Percentiles rank a stretch among this genome's conserved stretches.
Conservation (phyloP, 352 stramenopile species). For the Globisporangium orthogonon region DNA sequence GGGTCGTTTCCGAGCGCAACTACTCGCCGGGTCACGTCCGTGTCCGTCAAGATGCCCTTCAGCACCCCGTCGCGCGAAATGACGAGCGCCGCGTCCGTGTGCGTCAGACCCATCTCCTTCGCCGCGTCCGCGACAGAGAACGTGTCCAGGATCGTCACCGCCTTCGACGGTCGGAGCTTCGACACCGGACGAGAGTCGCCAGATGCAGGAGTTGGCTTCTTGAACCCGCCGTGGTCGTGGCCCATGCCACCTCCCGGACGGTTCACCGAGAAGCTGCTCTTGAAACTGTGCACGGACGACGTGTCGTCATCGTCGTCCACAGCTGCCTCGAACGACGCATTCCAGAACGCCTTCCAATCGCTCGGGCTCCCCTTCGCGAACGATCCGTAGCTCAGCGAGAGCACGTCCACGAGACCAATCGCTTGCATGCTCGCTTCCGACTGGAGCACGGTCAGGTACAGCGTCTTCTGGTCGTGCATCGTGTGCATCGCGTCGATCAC, state of each 20-base stretch:
- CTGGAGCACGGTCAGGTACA: slow-evolving; percentile 80
- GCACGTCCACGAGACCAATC: slow-evolving; percentile 81
- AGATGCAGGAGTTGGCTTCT: slow-evolving; percentile 42
- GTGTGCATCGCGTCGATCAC: slow-evolving; percentile 86
- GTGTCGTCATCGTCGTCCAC: slow-evolving; percentile 72
- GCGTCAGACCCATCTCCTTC: slow-evolving; percentile 85
- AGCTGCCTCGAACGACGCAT: slow-evolving; percentile 75
- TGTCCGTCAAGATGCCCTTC: slow-evolving; percentile 95
- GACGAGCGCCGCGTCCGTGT: slow-evolving; percentile 92
- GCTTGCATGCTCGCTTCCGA: slow-evolving; percentile 56
- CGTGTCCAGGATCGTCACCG: slow-evolving; percentile 84
- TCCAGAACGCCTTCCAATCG: slow-evolving; percentile 89
- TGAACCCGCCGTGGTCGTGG: slow-evolving; percentile 25
- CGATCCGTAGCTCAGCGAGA: slow-evolving; percentile 84
- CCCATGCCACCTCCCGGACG: slow-evolving; percentile 24
- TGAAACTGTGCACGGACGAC: slow-evolving; percentile 79
- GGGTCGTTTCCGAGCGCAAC: slow-evolving; percentile 83
- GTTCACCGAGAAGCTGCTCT: slow-evolving; percentile 64
- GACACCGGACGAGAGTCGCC: slow-evolving; percentile 89
- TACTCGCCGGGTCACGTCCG: slow-evolving; percentile 80
- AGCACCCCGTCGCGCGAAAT: slow-evolving; percentile 87
- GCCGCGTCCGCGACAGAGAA: slow-evolving; percentile 87
- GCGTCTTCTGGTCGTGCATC: slow-evolving; percentile 85
- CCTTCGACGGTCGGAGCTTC: slow-evolving; percentile 83
- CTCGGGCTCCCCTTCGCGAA: slow-evolving; percentile 85